Evolutionary conservation across 805 yeast genomes (phyloP).

Genomic region (Komagataella populi): DNA sequence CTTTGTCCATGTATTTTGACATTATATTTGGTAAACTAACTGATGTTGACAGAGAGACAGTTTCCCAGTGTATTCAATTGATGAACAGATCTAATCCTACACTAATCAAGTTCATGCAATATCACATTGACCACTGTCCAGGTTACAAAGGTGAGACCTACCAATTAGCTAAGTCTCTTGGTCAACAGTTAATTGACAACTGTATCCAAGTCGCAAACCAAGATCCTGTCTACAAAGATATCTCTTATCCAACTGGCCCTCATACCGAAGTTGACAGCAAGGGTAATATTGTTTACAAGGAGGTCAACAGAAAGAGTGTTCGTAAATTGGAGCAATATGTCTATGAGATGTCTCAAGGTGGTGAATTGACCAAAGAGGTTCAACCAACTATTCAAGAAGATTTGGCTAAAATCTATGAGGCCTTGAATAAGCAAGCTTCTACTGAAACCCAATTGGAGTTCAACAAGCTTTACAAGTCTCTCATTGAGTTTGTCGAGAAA

Average conservation of each 20-base stretch:
- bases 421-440: slow-evolving; percentile 65
- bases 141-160: slow-evolving; percentile 85
- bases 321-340: slow-evolving; percentile 94
- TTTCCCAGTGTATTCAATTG: slow-evolving; percentile 89
- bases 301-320: slow-evolving; percentile 78
- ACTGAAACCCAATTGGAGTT: slow-evolving; percentile 57
- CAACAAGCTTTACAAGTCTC: slow-evolving; percentile 56
- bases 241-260: slow-evolving; percentile 90
- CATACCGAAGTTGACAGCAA: slow-evolving; percentile 75
- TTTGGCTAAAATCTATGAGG: slow-evolving; percentile 68
- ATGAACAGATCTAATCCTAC: slow-evolving; percentile 96
- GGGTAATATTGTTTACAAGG: slow-evolving; percentile 79
- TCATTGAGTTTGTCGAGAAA: slow-evolving; percentile 54
- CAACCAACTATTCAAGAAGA: slow-evolving; percentile 80
- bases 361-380: slow-evolving; percentile 55
- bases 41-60: slow-evolving; percentile 90
- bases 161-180: slow-evolving; percentile 77
- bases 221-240: slow-evolving; percentile 93
- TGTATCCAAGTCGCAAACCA: slow-evolving; percentile 73
- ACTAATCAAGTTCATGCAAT: slow-evolving; percentile 92
- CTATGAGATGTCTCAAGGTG: slow-evolving; percentile 92
- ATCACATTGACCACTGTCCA: slow-evolving; percentile 75
- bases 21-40: slow-evolving; percentile 88
- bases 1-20: slow-evolving; percentile 85
- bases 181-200: slow-evolving; percentile 89